Percentiles rank a stretch among this genome's conserved stretches.
These are phyloP conservation scores for Neotropicomus parvogracilis DNA, from an alignment of 1,284 basidiomycete genomes.

Conservation along the genomic window DNA sequence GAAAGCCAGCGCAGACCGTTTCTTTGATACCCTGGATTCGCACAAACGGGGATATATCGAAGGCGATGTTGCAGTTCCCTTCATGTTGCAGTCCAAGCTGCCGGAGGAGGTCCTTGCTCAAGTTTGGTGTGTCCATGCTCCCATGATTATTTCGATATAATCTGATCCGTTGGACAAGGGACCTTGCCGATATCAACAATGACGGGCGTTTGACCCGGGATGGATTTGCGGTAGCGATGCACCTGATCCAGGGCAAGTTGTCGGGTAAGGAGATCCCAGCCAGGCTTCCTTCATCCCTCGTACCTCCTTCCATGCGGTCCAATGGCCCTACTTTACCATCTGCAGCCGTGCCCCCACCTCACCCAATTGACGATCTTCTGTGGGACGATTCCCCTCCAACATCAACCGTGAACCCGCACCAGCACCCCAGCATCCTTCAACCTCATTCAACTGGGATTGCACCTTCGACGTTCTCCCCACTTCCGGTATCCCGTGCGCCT, in stretches of 20 bases:
- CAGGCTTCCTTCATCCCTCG: slow-evolving; percentile 65
- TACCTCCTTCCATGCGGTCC: slow-evolving; percentile 77
- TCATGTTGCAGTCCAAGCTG: slow-evolving; percentile 91
- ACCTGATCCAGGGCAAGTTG: slow-evolving; percentile 88
- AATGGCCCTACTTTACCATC: slow-evolving; percentile 34
- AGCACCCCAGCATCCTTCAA: slow-evolving; percentile 36
- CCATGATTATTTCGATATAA: slow-evolving; percentile 1
- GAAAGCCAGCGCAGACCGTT: slow-evolving; percentile 77
- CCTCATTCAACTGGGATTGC: slow-evolving; percentile 34
- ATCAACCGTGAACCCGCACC: slow-evolving; percentile 39
- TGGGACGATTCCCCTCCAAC: slow-evolving; percentile 66
- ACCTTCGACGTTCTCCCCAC: slow-evolving; percentile 11
- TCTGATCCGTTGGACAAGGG: slow-evolving; percentile 51
- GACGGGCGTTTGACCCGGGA: slow-evolving; percentile 87
- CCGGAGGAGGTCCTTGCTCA: slow-evolving; percentile 82
- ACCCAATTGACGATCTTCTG: slow-evolving; percentile 43
- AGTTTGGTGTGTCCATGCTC: slow-evolving; percentile 68
- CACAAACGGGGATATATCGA: slow-evolving; percentile 81
- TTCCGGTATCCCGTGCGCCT: slow-evolving; percentile 24
- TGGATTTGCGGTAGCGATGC: slow-evolving; percentile 95
- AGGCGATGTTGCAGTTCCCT: slow-evolving; percentile 92
- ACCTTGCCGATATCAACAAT: slow-evolving; percentile 88
- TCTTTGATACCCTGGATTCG: slow-evolving; percentile 83
- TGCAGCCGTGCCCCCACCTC: slow-evolving; percentile 33
- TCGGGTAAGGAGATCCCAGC: slow-evolving; percentile 81